These are phyloP conservation scores for Pleurotus giganteus DNA, from an alignment of 768 basidiomycete species.

Conservation along the genomic window DNA sequence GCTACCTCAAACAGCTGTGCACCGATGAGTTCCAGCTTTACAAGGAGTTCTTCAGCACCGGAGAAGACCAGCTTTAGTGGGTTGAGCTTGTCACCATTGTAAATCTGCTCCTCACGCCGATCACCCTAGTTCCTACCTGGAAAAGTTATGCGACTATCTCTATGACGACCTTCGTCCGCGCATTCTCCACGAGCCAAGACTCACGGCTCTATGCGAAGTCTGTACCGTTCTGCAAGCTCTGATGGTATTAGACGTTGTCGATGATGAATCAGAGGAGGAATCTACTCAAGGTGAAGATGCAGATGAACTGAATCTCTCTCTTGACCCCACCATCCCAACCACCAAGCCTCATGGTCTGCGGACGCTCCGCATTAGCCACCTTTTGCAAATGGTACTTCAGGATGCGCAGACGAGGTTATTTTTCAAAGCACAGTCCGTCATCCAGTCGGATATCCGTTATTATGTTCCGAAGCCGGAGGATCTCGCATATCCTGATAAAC, in stretches of 20 bases:
- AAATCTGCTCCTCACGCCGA: conserved; percentile 8
- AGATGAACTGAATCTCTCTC: conserved; percentile 38
- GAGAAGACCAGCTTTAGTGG: conserved; percentile 61
- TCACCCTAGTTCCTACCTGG: conserved; percentile 74
- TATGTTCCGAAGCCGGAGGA: conserved; percentile 78
- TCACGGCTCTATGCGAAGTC: conserved; percentile 88
- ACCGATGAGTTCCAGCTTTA: conserved; percentile 87
- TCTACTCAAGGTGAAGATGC: conserved; percentile 21
- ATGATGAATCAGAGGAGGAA: conserved; percentile 22
- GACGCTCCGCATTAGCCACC: conserved; percentile 72
- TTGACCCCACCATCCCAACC: conserved; percentile 26
- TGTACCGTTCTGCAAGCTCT: conserved; percentile 95
- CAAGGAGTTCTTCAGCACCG: conserved; percentile 82
- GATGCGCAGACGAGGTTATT: conserved; percentile 95
- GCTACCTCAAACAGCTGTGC: conserved; percentile 89
- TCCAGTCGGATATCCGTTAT: conserved; percentile 85
- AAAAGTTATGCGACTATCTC: conserved; percentile 88
- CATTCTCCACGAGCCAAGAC: conserved; percentile 88
- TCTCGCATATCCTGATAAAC: conserved; percentile 82
- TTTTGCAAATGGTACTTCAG: conserved; percentile 88
- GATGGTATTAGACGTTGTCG: conserved; percentile 85
- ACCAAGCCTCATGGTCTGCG: conserved; percentile 41
- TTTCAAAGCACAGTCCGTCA: conserved; percentile 92
- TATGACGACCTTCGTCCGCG: conserved; percentile 96
- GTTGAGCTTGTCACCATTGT: conserved; percentile 14